Evolutionary conservation across 176 grass and related monocot species (phyloP), one percentile per base, ranked within the genome.

Genomic region (Oryza rufipogon): DNA sequence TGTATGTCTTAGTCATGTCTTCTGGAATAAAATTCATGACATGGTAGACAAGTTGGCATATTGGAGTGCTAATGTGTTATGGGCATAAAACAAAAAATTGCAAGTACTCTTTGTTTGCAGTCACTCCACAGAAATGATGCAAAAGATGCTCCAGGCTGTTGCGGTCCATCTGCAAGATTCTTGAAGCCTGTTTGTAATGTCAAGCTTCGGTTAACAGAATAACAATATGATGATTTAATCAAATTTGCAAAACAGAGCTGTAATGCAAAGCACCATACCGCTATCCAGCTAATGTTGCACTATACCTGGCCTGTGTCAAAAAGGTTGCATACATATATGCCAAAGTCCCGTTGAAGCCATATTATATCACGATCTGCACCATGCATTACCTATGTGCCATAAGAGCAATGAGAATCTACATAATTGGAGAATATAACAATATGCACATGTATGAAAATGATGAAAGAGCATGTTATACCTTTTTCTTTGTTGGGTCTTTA

Each of bases 221-320:
- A 82, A 26, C 13, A 76, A 81, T 78, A 75, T 47, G 20, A 25
- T 41, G 19, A 78, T 70, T 54, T 68, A 42, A 32, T 32, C 30
- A 32, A 32, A 32, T 32, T 32, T 32, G 30, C 30, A 32, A 32
- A 32, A 32, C 45, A 71, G 17, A 74, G 72, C 7, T 71, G 9
- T 63, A 48, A 83, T 73, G 58, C 26, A 73, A 34, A 34, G 79
- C 25, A 67, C 46, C 66, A 72, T 79, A 54, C 28, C 25, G 32
- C 32, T 69, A 80, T 52, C 48, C 61, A 71, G 45, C 54, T 28
- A 64, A 75, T 69, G 49, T 14, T 65, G 71, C 19, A 84, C 34
- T 58, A 75, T 95, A 98, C 95, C 92, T 95, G 92, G 54, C 95
- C 95, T 42, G 95, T 98, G 83, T 98, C 95, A 26, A 98, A 95